These are phyloP conservation scores for Fusarium sulawesiense DNA, from an alignment of 2,329 filamentous ascomycete species.

Conservation along the genomic window DNA sequence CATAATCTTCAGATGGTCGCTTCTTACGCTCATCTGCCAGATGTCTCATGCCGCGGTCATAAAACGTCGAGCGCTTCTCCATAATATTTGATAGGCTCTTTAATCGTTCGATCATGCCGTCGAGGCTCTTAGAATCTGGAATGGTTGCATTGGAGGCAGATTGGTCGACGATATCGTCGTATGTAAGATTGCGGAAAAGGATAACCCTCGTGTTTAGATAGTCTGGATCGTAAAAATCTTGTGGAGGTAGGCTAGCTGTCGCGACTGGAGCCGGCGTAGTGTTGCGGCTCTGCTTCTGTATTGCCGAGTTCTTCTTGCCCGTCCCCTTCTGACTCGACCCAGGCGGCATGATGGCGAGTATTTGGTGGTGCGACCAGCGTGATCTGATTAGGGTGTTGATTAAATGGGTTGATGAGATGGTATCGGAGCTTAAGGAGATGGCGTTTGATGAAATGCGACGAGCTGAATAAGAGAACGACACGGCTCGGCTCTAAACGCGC, in stretches of 20 bases:
- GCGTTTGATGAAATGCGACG: slow-evolving; percentile 34
- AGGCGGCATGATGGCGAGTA: slow-evolving; percentile 63
- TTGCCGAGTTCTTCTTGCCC: slow-evolving; percentile 71
- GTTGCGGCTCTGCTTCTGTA: slow-evolving; percentile 79
- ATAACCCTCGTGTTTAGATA: slow-evolving; percentile 74
- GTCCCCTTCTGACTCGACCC: slow-evolving; percentile 70
- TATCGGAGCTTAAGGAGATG: slow-evolving; percentile 5
- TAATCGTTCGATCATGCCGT: slow-evolving; percentile 72
- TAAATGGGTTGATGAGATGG: slow-evolving; percentile 2
- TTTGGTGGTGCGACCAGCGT: background rate
- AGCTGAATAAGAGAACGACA: slow-evolving; percentile 28
- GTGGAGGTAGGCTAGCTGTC: slow-evolving; percentile 64
- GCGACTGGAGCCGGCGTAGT: slow-evolving; percentile 70
- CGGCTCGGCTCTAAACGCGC: slow-evolving; percentile 24
- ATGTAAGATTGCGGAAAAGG: slow-evolving; percentile 68
- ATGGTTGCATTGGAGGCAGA: slow-evolving; percentile 67
- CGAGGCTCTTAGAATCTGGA: slow-evolving; percentile 72
- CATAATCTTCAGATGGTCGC: slow-evolving; percentile 66
- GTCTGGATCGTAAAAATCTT: slow-evolving; percentile 68
- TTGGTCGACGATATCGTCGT: slow-evolving; percentile 77
- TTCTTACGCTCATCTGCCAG: slow-evolving; percentile 74
- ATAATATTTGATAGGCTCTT: slow-evolving; percentile 73
- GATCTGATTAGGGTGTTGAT: background rate
- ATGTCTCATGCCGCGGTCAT: slow-evolving; percentile 79
- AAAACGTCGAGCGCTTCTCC: slow-evolving; percentile 73